Conservation (phyloP, 768 basidiomycete genomes). For the Boletus coccyginus region DNA sequence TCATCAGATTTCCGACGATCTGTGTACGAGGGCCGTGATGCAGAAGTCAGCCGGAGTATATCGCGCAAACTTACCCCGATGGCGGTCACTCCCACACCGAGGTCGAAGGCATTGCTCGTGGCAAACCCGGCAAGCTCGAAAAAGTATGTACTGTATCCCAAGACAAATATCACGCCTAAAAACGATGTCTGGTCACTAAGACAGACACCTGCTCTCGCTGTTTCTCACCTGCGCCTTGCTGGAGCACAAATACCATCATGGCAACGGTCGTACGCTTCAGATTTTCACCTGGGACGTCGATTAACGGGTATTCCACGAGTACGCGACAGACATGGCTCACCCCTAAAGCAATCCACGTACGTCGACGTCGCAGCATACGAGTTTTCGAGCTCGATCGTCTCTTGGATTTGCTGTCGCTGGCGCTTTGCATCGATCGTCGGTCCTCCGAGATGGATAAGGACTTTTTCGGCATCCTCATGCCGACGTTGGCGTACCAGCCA, state of each 20-base stretch:
- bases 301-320: not conserved
- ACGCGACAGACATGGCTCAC: slow-evolving; percentile 5
- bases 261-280: slow-evolving; percentile 25
- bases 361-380: slow-evolving; percentile 24
- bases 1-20: slow-evolving; percentile 26
- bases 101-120: slow-evolving; percentile 28
- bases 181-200: not conserved
- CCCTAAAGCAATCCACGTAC: slow-evolving; percentile 33
- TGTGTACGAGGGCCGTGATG: not conserved
- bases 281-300: slow-evolving; percentile 14
- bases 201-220: not conserved
- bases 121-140: slow-evolving; percentile 36
- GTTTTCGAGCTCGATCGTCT: slow-evolving; percentile 32
- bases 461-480: slow-evolving; percentile 21
- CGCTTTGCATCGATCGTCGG: slow-evolving; percentile 23
- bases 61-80: slow-evolving; percentile 16
- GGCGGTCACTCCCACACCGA: slow-evolving; percentile 29
- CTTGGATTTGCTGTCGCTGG: slow-evolving; percentile 22
- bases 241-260: slow-evolving; percentile 32
- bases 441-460: slow-evolving; percentile 20
- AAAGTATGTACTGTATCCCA: slow-evolving; percentile 34
- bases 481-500: slow-evolving; percentile 34
- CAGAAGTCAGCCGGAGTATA: not conserved
- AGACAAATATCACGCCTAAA: slow-evolving; percentile 26
- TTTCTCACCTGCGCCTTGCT: slow-evolving; percentile 23